Evolutionary conservation across 2,329 filamentous ascomycete species (phyloP).

Genomic region (Parastagonospora avenae): DNA sequence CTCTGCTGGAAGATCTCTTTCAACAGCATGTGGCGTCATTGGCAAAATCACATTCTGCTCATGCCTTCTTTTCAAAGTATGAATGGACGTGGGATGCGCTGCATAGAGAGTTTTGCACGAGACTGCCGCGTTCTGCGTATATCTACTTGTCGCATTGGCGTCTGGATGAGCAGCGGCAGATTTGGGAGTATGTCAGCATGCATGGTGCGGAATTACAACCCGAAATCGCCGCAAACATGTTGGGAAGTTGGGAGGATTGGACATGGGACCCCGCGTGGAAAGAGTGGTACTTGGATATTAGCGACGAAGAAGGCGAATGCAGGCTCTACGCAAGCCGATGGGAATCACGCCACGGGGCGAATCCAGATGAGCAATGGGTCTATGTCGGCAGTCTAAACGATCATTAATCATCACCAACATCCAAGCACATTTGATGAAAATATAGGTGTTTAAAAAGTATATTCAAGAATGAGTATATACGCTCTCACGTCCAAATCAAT

Average conservation of each 20-base stretch:
- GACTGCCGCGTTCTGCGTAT: constrained; percentile 4
- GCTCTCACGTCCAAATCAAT: background rate
- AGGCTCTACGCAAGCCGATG: constrained; percentile 19
- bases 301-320: constrained; percentile 1
- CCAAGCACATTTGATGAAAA: background rate
- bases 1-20: constrained; percentile 11
- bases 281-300: constrained; percentile 21
- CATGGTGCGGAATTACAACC: constrained; percentile 3
- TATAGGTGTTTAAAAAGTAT: background rate
- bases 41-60: constrained; percentile 4
- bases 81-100: constrained; percentile 18
- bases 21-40: background rate
- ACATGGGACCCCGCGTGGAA: constrained; percentile 15
- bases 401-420: background rate
- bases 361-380: constrained; percentile 13
- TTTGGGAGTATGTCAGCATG: constrained; percentile 18
- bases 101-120: constrained; percentile 21
- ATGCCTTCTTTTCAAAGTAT: constrained; percentile 5
- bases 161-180: constrained; percentile 6
- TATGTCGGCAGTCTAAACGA: constrained; percentile 7
- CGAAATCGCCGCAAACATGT: constrained; percentile 8
- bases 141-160: constrained; percentile 19
- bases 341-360: background rate
- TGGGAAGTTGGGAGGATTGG: constrained; percentile 30
- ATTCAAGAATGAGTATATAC: background rate